phyloP scores from a whole-genome alignment of 306 rosid genomes.

The Glycine tomentella region DNA sequence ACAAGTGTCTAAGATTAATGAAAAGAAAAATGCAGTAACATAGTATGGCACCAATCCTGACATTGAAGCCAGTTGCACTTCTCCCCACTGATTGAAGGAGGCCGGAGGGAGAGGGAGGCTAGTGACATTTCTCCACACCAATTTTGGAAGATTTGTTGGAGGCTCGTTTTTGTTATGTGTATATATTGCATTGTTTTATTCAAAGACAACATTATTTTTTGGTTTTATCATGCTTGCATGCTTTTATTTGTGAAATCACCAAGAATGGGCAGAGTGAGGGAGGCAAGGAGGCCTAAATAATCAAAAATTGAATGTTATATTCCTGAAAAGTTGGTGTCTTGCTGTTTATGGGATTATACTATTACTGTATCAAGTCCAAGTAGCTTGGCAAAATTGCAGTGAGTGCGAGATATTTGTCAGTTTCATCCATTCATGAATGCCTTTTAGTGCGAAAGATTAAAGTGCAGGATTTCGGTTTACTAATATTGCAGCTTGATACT shows the following conservation, averaged over 20 bases:
- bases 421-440: conserved; percentile 26
- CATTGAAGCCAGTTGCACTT: conserved; percentile 8
- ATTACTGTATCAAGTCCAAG: conserved; percentile 16
- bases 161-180: neutral
- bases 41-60: neutral
- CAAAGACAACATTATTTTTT: neutral
- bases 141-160: conserved; percentile 37
- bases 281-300: neutral
- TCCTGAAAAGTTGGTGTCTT: conserved; percentile 17
- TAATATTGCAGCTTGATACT: conserved; percentile 57
- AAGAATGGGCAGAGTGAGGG: neutral
- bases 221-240: neutral
- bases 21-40: neutral
- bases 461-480: conserved; percentile 37
- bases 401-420: conserved; percentile 11
- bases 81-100: conserved; percentile 18
- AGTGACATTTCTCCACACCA: conserved; percentile 5
- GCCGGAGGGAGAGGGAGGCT: neutral
- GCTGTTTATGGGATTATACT: conserved; percentile 24
- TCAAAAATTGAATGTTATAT: neutral
- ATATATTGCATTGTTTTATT: neutral
- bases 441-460: conserved; percentile 24
- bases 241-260: conserved; percentile 12
- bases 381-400: conserved; percentile 31
- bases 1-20: neutral